Conservation (phyloP, 805 yeast species). For the Gaillardinia entomophila region DNA sequence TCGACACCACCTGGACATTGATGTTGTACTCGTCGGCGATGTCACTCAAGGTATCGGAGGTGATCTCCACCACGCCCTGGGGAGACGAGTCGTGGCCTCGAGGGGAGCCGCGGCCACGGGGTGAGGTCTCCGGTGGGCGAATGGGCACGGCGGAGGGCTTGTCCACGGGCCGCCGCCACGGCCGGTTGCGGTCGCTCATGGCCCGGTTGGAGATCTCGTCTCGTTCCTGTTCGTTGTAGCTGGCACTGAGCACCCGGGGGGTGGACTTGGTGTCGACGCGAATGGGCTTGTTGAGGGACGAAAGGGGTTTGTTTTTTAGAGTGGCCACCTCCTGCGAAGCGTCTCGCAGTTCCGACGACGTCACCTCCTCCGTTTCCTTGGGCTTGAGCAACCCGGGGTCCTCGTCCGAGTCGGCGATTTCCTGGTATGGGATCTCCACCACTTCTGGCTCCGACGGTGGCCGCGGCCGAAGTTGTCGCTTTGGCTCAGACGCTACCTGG, state of each 20-base stretch:
- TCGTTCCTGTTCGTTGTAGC: neutral
- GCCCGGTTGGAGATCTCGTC: neutral
- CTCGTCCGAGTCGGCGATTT: neutral
- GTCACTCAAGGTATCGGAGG: neutral
- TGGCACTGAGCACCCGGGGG: neutral
- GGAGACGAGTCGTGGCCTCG: no score
- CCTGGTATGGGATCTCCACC: neutral
- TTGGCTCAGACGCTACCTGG: no score
- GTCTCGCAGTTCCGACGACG: no score
- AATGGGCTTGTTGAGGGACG: neutral
- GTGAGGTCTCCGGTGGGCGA: neutral
- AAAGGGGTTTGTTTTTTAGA: neutral
- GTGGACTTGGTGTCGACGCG: neutral
- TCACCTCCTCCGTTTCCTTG: constrained; percentile 2
- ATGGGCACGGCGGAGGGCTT: neutral
- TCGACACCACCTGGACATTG: neutral
- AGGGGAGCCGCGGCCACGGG: neutral
- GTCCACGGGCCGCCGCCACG: neutral
- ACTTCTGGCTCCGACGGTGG: neutral
- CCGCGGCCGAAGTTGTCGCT: no score
- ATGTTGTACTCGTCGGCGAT: neutral
- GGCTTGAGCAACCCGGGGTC: no score
- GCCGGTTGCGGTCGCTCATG: neutral
- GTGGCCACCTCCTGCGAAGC: neutral
- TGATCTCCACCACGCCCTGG: neutral